Evolutionary conservation across 352 stramenopile genomes (phyloP).

Genomic region (Phytophthora vignae): DNA sequence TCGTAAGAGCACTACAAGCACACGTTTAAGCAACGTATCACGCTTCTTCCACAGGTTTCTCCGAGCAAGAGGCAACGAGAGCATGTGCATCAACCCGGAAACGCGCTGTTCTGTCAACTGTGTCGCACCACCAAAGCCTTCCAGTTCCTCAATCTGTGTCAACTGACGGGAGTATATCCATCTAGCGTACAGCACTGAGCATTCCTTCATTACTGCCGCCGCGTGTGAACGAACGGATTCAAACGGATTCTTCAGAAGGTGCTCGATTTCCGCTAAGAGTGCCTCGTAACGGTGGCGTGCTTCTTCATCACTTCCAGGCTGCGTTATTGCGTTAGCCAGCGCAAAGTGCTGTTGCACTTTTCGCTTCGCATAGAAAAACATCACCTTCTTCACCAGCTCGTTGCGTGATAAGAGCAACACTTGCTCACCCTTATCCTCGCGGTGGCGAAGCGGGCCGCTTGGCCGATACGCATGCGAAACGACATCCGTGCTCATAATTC

Average conservation of each 20-base stretch:
- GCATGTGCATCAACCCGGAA: slow-evolving; percentile 43
- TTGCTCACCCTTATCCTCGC: slow-evolving; percentile 28
- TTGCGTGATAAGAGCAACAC: slow-evolving; percentile 63
- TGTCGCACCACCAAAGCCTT: slow-evolving; percentile 36
- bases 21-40: slow-evolving; percentile 43
- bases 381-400: slow-evolving; percentile 69
- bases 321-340: slow-evolving; percentile 53
- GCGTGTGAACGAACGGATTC: slow-evolving; percentile 56
- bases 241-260: slow-evolving; percentile 65
- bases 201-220: slow-evolving; percentile 57
- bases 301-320: slow-evolving; percentile 18
- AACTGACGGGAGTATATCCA: slow-evolving; percentile 62
- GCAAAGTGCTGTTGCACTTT: slow-evolving; percentile 75
- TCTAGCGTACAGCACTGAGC: slow-evolving; percentile 55
- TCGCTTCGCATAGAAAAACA: slow-evolving; percentile 68
- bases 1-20: slow-evolving; percentile 54
- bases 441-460: not conserved
- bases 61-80: slow-evolving; percentile 49
- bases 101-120: slow-evolving; percentile 58
- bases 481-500: slow-evolving; percentile 57
- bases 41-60: slow-evolving; percentile 61
- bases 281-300: slow-evolving; percentile 47
- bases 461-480: slow-evolving; percentile 56
- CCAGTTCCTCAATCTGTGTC: slow-evolving; percentile 53
- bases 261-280: slow-evolving; percentile 57